These are phyloP conservation scores for Laburnicola sp. DNA, from an alignment of 2,329 filamentous ascomycete species.

Conservation along the genomic window DNA sequence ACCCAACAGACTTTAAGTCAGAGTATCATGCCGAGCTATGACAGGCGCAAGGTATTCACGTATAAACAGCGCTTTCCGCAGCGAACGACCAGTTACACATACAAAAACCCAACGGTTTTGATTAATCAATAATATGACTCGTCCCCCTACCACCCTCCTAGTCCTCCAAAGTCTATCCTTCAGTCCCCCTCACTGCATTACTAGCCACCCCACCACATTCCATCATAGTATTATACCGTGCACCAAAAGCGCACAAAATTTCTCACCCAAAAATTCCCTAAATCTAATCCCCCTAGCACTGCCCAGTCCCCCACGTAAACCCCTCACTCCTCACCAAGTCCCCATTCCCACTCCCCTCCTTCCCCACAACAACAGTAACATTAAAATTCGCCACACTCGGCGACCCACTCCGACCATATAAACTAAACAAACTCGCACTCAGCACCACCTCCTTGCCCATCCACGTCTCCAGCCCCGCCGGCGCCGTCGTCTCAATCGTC, in stretches of 20 bases:
- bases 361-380: slow-evolving; percentile 23
- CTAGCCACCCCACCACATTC: too few relatives aligned
- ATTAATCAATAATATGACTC: too few relatives aligned
- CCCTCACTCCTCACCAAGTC: slow-evolving; percentile 16
- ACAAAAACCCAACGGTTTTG: too few relatives aligned
- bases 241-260: too few relatives aligned
- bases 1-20: not conserved
- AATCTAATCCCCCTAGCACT: not conserved
- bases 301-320: slow-evolving; percentile 8
- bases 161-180: too few relatives aligned
- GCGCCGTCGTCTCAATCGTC: slow-evolving; percentile 23
- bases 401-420: slow-evolving; percentile 27
- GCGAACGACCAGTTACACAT: too few relatives aligned
- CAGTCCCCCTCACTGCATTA: too few relatives aligned
- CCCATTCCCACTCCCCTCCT: slow-evolving; percentile 17
- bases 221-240: too few relatives aligned
- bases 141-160: too few relatives aligned
- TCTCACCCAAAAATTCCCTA: not conserved
- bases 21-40: not conserved
- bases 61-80: too few relatives aligned
- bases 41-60: too few relatives aligned
- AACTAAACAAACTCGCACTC: slow-evolving; percentile 27
- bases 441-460: slow-evolving; percentile 23
- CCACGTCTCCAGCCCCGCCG: slow-evolving; percentile 12
- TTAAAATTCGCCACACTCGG: slow-evolving; percentile 24